Evolutionary conservation across 202 grass and related monocot genomes (phyloP).

Genomic region (Panicum hallii): DNA sequence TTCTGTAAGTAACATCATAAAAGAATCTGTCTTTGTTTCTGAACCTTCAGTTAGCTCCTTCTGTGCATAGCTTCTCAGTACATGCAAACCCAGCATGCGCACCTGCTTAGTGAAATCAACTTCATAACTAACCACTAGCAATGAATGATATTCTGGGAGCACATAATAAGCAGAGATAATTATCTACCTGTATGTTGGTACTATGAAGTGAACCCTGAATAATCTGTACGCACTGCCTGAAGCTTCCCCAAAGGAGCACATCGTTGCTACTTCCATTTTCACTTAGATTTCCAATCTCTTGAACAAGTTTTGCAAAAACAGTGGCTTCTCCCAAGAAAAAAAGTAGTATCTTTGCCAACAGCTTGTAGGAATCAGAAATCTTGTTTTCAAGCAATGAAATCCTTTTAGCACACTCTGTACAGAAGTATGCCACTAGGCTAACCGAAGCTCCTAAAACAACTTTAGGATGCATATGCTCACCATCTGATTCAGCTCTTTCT

Average conservation of each 20-base stretch:
- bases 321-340: conserved; percentile 78
- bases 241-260: conserved; percentile 49
- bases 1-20: conserved; percentile 70
- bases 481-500: conserved; percentile 64
- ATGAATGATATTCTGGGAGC: conserved; percentile 3
- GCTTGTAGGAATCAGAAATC: conserved; percentile 68
- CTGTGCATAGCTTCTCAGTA: conserved; percentile 84
- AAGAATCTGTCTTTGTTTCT: conserved; percentile 58
- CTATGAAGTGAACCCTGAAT: conserved; percentile 67
- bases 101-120: conserved; percentile 61
- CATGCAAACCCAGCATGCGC: conserved; percentile 76
- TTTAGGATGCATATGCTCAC: conserved; percentile 41
- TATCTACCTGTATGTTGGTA: conserved; percentile 70
- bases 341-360: conserved; percentile 71
- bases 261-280: conserved; percentile 53
- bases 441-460: conserved; percentile 62
- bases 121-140: conserved; percentile 37
- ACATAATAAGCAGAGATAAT: conserved; percentile 24
- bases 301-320: conserved; percentile 75
- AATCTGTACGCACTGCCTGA: conserved; percentile 68
- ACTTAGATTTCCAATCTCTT: conserved; percentile 52
- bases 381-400: conserved; percentile 62
- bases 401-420: conserved; percentile 69
- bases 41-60: conserved; percentile 76
- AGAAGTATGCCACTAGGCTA: conserved; percentile 68